Evolutionary conservation across 768 basidiomycete species (phyloP).

Genomic region (Hypsizygus marmoreus): DNA sequence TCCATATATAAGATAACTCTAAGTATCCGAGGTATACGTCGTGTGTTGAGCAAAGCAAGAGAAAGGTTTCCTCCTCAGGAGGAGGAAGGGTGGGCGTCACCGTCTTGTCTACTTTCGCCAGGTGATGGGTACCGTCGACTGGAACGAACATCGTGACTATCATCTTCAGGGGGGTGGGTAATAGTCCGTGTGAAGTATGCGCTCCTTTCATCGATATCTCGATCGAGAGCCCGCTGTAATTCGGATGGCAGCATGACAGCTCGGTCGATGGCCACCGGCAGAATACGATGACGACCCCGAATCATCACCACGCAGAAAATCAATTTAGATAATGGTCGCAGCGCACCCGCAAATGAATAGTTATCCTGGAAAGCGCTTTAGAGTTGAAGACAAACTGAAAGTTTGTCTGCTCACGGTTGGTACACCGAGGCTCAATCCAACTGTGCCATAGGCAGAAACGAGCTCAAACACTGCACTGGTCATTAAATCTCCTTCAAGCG

Average conservation of each 20-base stretch:
- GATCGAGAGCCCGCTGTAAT: slow-evolving; percentile 36
- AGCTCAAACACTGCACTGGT: slow-evolving; percentile 73
- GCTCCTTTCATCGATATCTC: slow-evolving; percentile 11
- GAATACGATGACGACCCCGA: slow-evolving; percentile 87
- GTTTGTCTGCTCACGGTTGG: slow-evolving; percentile 67
- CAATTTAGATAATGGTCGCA: slow-evolving; percentile 82
- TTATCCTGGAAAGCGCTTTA: slow-evolving; percentile 54
- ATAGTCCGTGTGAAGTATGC: slow-evolving; percentile 1
- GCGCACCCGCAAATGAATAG: slow-evolving; percentile 79
- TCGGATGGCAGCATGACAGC: slow-evolving; percentile 82
- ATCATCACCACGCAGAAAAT: slow-evolving; percentile 90
- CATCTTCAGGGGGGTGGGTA: slow-evolving; percentile 4
- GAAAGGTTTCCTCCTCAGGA: background rate
- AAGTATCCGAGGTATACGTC: background rate
- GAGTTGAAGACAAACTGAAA: background rate
- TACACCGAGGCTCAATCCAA: slow-evolving; percentile 89
- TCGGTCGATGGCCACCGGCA: slow-evolving; percentile 87
- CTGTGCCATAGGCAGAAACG: slow-evolving; percentile 85
- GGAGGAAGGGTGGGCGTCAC: background rate
- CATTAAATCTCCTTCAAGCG: background rate
- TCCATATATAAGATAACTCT: background rate
- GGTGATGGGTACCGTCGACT: slow-evolving; percentile 6
- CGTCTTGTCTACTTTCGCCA: background rate
- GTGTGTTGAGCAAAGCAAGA: background rate
- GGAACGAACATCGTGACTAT: background rate